Conservation (phyloP, 768 basidiomycete species). For the Mycena rebaudengoi region DNA sequence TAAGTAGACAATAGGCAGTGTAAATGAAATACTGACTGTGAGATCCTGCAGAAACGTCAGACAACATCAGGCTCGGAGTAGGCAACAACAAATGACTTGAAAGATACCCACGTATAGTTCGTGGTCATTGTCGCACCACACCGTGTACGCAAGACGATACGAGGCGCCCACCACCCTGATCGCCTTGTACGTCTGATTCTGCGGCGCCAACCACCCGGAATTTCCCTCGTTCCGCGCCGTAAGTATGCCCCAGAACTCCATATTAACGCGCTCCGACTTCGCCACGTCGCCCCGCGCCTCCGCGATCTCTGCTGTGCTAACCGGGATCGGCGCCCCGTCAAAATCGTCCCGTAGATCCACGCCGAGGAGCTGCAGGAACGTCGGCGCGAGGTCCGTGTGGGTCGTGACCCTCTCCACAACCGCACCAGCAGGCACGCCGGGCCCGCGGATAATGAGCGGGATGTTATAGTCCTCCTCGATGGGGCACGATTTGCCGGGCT, state of each 20-base stretch:
- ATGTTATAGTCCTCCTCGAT: not conserved
- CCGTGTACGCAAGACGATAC: not conserved
- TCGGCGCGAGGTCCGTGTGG: not conserved
- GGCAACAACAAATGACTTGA: not conserved
- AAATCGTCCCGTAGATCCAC: not conserved
- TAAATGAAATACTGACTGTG: too few relatives aligned
- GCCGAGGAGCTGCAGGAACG: not conserved
- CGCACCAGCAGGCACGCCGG: not conserved
- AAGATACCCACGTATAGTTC: not conserved
- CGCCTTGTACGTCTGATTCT: conserved; percentile 1
- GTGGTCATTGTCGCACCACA: conserved; percentile 3
- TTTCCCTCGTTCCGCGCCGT: not conserved
- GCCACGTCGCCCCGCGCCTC: not conserved
- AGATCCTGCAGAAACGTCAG: not conserved
- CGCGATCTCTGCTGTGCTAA: not conserved
- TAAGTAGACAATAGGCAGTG: too few relatives aligned
- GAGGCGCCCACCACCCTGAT: not conserved
- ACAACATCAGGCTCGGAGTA: not conserved
- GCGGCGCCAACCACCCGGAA: not conserved
- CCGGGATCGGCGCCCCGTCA: conserved; percentile 2
- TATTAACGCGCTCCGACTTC: not conserved
- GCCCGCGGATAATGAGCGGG: conserved; percentile 1
- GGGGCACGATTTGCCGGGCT: not conserved
- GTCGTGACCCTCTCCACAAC: not conserved
- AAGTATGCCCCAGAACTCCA: not conserved